These are phyloP conservation scores for Stachybotrys echinatus DNA, from an alignment of 2,329 filamentous ascomycete species.

Conservation along the genomic window DNA sequence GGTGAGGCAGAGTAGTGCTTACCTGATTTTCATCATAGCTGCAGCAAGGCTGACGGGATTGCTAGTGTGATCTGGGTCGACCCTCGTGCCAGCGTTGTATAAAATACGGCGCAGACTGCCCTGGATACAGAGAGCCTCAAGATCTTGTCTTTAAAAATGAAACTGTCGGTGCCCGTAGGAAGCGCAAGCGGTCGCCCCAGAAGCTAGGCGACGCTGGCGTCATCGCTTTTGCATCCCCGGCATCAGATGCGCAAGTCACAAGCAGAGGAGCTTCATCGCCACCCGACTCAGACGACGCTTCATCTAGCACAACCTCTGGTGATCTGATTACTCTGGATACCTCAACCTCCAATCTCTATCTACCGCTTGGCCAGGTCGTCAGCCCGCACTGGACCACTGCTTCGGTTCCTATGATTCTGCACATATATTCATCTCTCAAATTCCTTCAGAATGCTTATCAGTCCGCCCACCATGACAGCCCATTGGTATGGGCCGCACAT, in stretches of 20 bases:
- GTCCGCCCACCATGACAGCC: conserved; percentile 19
- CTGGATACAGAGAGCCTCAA: conserved; percentile 32
- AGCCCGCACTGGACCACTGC: conserved; percentile 31
- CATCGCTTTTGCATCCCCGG: background rate
- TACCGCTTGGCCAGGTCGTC: conserved; percentile 16
- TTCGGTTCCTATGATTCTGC: conserved; percentile 32
- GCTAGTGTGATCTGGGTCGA: conserved; percentile 32
- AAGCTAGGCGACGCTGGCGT: too few species aligned
- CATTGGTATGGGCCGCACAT: conserved; percentile 32
- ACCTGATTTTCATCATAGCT: too few species aligned
- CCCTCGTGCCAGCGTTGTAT: conserved; percentile 32
- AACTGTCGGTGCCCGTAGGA: conserved; percentile 19
- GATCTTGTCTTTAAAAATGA: conserved; percentile 33
- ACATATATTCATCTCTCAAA: conserved; percentile 27
- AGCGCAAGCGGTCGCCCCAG: conserved; percentile 27
- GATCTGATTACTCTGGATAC: background rate
- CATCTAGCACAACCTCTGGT: background rate
- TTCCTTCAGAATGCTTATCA: conserved; percentile 26
- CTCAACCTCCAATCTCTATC: conserved; percentile 1
- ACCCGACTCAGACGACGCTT: background rate
- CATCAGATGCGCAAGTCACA: too few species aligned
- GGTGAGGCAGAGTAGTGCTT: too few species aligned
- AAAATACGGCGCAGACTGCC: conserved; percentile 33
- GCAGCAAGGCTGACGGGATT: background rate
- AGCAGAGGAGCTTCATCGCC: background rate